Evolutionary conservation across 148 eudicot genomes (phyloP), one percentile per base, ranked within the genome.

Genomic region (Rhododendron molle): DNA sequence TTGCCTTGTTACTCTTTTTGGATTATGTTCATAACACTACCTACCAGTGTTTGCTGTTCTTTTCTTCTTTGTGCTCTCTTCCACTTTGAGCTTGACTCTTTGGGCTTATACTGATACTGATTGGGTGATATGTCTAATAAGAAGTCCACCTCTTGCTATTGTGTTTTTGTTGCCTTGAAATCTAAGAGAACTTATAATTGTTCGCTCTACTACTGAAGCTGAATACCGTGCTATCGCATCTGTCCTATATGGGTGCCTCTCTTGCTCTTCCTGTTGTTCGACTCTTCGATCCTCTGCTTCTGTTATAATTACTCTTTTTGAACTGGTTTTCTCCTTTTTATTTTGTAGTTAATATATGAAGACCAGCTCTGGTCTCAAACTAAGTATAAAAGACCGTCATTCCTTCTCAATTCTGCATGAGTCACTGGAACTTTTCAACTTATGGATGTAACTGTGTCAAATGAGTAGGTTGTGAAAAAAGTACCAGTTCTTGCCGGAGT

Each of bases 401-500:
- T 86, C 52, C 82, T 86, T 67, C 50, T 76, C 36, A 76, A 52
- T 47, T 78, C 26, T 49, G 11, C 80, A 49, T 79, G 15, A 32
- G 32, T 79, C 40, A 40, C 38, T 78, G 62, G 67, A 81, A 78
- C 54, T 50, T 56, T 49, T 79, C 76, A 80, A 40, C 86, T 87
- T 80, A 87, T 79, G 86, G 60, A 80, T 80, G 43, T 32, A 26
- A 21, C 4, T 62, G 20, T 74, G 54, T 60, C n/a, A 78, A 87
- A 65, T 80, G 62, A 88, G 74, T 88, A 96, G 98, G 98, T 97
- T 78, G 99, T 97, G 86, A 92, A 94, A 90, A 82, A 88, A 85
- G 98, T 93, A 83, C 96, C 99, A 26, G 98, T 97, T 89, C 95
- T 97, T 43, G 99, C 98, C 73, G 99, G 98, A 85, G 98, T 97